Conservation (phyloP, 2,329 filamentous ascomycete genomes). For the Aspergillus vadensis region DNA sequence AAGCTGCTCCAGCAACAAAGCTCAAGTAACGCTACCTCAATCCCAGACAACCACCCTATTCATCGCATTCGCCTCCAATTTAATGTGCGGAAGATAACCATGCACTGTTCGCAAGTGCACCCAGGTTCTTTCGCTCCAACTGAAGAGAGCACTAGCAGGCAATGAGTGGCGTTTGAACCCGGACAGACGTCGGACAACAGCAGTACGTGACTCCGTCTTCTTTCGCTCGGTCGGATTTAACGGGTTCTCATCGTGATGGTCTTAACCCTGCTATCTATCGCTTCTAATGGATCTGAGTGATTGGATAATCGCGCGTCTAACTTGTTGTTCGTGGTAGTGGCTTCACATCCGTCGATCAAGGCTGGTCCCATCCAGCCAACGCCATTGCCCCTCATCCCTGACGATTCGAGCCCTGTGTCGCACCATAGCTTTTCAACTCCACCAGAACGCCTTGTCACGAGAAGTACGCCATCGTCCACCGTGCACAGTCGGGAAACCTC, state of each 20-base stretch:
- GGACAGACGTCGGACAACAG: constrained; percentile 15
- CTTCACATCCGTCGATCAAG: constrained; percentile 41
- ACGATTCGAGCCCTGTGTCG: constrained; percentile 41
- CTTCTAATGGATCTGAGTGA: neutral
- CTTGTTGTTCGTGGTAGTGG: constrained; percentile 30
- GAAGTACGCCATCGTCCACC: constrained; percentile 40
- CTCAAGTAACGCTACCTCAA: constrained; percentile 3
- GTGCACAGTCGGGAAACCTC: constrained; percentile 50
- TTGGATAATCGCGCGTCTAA: constrained; percentile 11
- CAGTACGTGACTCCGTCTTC: constrained; percentile 22
- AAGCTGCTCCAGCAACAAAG: constrained; percentile 11
- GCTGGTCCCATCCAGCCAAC: constrained; percentile 41
- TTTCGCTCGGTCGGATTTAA: constrained; percentile 6
- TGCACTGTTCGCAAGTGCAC: constrained; percentile 21
- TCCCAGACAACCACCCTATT: constrained; percentile 8
- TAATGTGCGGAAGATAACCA: constrained; percentile 22
- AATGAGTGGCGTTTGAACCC: constrained; percentile 21
- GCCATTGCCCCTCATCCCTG: constrained; percentile 44
- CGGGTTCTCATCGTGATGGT: constrained; percentile 5
- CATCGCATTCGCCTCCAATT: constrained; percentile 7
- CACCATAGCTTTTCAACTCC: constrained; percentile 42
- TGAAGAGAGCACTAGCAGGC: constrained; percentile 18
- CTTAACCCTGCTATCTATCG: constrained; percentile 1
- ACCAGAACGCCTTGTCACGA: constrained; percentile 40
- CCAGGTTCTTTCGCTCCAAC: constrained; percentile 18